Conservation (phyloP, 805 yeast species). For the Yarrowia sp. region DNA sequence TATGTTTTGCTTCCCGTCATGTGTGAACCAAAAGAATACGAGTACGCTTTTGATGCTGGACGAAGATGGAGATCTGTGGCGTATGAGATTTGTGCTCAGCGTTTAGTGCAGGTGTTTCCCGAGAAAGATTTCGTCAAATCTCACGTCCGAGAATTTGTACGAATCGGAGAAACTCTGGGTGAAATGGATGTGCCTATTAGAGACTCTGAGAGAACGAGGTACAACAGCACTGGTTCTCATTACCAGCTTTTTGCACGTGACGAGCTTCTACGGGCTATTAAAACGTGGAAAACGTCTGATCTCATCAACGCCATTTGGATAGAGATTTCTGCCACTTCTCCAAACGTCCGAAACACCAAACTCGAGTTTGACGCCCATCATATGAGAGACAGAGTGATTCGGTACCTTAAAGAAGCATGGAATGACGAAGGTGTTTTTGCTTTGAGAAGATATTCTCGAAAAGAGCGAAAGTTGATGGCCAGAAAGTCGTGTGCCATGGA, state of each 20-base stretch:
- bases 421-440: not conserved
- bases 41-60: slow-evolving; percentile 9
- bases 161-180: not conserved
- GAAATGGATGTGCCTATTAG: slow-evolving; percentile 12
- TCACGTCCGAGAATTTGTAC: not conserved
- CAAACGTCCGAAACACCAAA: slow-evolving; percentile 8
- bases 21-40: slow-evolving; percentile 18
- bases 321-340: not conserved
- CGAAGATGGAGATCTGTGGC: slow-evolving; percentile 5
- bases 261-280: not conserved
- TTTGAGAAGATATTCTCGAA: not conserved
- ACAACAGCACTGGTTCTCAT: not conserved
- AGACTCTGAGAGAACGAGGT: not conserved
- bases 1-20: slow-evolving; percentile 6
- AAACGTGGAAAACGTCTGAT: not conserved
- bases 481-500: slow-evolving; percentile 5
- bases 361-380: not conserved
- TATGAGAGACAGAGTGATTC: not conserved
- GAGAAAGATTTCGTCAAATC: not conserved
- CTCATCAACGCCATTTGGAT: slow-evolving; percentile 5
- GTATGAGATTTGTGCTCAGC: not conserved
- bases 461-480: slow-evolving; percentile 8
- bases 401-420: slow-evolving; percentile 8
- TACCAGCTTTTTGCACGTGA: not conserved
- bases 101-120: slow-evolving; percentile 1